Evolutionary conservation across 352 stramenopile genomes (phyloP), one percentile per base, ranked within the genome.

Genomic region (Phytophthora fragariaefolia): DNA sequence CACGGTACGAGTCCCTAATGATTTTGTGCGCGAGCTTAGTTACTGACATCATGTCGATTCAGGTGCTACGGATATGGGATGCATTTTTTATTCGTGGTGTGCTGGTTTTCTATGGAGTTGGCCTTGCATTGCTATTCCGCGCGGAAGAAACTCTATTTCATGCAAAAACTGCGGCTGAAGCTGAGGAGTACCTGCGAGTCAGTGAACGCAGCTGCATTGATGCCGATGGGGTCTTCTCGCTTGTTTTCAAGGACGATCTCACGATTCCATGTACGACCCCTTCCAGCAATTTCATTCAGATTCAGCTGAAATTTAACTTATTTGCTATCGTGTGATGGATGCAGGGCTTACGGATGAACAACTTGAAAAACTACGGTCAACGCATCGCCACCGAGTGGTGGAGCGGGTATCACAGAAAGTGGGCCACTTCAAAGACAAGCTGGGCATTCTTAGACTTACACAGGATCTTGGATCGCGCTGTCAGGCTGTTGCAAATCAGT

Each of bases 51-150:
- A 4, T 8, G 55, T 10, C 27, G 49, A 27, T 61, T 4, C 46
- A 89, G 80, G 80, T 89, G n/a, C 58, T 94, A 24, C 73, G 86
- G 7, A 85, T 94, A 30, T 94, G 86, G 86, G 86, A 94, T 48
- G 77, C 76, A 0, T 92, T 94, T 53, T 94, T 94, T 42, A 82
- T 80, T 20, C 82, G 89, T 36, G 86, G 84, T 2, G 60, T 93
- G 4, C 74, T 87, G 8, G 73, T 93, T 1, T 82, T 94, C 24
- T 92, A 90, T 48, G 86, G 84, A 10, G 71, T 92, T 10, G 84
- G 86, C 15, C 71, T 93, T 7, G 80, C 82, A 2, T 56, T 93
- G n/a, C 74, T 94, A 6, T 74, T 91, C 46, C 80, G 80, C 2
- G 80, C 81, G 0, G 86, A 92, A 56, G 74, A 92, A 52, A 86